A percentile compares a stretch with the other conserved stretches of the same genome.
phyloP scores from a whole-genome alignment of 2,329 filamentous ascomycete species.

The Fusarium denticulatum region DNA sequence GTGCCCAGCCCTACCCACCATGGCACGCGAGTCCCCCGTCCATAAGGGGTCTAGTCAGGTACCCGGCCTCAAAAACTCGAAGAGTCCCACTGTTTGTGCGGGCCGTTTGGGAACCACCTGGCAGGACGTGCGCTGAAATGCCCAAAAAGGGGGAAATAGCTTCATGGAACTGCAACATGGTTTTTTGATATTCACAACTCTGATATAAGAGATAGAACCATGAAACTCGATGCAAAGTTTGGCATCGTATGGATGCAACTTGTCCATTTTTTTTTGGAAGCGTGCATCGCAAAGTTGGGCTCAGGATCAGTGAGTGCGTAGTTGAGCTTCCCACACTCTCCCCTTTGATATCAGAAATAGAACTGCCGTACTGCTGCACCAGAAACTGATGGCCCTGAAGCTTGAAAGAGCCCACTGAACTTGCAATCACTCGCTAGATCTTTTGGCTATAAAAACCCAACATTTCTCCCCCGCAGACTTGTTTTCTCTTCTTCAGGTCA shows the following conservation, averaged over 20 bases:
- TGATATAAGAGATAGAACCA: neutral
- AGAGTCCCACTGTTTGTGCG: conserved; percentile 10
- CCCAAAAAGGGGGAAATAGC: neutral
- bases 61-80: neutral
- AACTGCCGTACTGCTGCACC: neutral
- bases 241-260: neutral
- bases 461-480: neutral
- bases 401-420: neutral
- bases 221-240: neutral
- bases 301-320: neutral
- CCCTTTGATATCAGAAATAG: neutral
- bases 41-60: neutral
- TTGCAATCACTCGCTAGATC: neutral
- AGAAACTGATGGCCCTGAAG: neutral
- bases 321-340: neutral
- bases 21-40: neutral
- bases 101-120: neutral
- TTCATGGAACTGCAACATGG: conserved; percentile 6
- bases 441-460: conserved; percentile 10
- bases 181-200: conserved; percentile 17
- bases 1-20: neutral
- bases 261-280: neutral
- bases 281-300: neutral
- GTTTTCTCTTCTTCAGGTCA: neutral
- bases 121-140: conserved; percentile 11